Evolutionary conservation across 225 moss, liverwort and hornwort genomes (phyloP), one percentile per base, ranked within the genome.

Genomic region (Bryum argenteum): DNA sequence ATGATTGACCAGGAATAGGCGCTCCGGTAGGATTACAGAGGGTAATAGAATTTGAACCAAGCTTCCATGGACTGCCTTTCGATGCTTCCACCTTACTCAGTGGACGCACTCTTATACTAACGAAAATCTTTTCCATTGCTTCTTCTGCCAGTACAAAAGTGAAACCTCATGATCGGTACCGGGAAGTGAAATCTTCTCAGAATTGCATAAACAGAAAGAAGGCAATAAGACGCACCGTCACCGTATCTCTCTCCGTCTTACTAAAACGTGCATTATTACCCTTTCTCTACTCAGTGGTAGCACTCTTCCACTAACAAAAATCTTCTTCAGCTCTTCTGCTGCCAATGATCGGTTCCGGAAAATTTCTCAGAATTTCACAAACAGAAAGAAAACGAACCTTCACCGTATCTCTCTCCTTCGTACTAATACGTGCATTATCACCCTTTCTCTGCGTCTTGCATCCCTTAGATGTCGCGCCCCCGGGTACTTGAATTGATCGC

Each of bases 111-210:
- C 97, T 84, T 9, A 97, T 94, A 23, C 84, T 81, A 1, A 97
- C 97, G 50, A 90, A 77, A 61, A 97, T 97, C 68, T 91, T 97
- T 83, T 97, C 97, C 97, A 97, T 97, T 0, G 37, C 50, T 41
- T 43, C 50, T 41, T 70, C 83, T 83, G 73, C 42, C 54, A 76
- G 56, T 20, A 55, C 43, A 60, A 59, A 52, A 52, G 33, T 33
- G 33, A 4, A 33, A 33, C 5, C 33, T 6, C 33, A 6, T 33
- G 33, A 33, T 33, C 33, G 33, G 33, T 3, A 33, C 16, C 66
- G 5, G 7, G 47, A 72, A n/a, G n/a, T n/a, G n/a, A n/a, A 33
- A 33, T 59, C 53, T 6, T 28, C 21, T 63, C 6, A 8, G 3
- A 54, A 47, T 43, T 63, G 58, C 39, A 11, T 61, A 26, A 44